These are phyloP conservation scores for Tetracentron sinense DNA, from an alignment of 164 flowering plant genomes.

Conservation along the genomic window DNA sequence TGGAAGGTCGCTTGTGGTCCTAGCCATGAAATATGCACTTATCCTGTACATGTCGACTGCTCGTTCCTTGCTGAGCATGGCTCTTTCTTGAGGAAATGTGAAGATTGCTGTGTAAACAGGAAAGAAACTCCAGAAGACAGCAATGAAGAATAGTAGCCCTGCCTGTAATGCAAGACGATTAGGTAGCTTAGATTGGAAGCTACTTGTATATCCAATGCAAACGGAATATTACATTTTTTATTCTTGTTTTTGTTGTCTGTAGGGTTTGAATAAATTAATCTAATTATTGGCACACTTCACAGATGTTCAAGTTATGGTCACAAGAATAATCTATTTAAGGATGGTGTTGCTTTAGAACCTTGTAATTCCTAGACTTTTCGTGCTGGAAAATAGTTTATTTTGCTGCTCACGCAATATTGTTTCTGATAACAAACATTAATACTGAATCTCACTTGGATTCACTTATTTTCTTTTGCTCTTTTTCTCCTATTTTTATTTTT, in stretches of 20 bases:
- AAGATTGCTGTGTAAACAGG: slow-evolving; percentile 96
- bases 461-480: too few species aligned
- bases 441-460: too few species aligned
- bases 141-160: slow-evolving; percentile 88
- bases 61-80: slow-evolving; percentile 88
- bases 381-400: too few species aligned
- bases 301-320: too few species aligned
- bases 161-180: slow-evolving; percentile 44
- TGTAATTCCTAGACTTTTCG: too few species aligned
- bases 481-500: too few species aligned
- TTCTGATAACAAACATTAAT: too few species aligned
- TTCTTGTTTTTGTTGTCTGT: too few species aligned
- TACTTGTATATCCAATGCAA: not conserved
- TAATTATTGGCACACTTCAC: too few species aligned
- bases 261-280: not conserved
- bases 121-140: slow-evolving; percentile 97
- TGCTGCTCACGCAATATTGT: too few species aligned
- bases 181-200: not conserved
- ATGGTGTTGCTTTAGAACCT: too few species aligned
- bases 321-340: too few species aligned
- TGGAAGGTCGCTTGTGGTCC: slow-evolving; percentile 90
- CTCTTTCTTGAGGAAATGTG: slow-evolving; percentile 95
- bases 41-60: slow-evolving; percentile 93
- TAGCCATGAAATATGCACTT: slow-evolving; percentile 87
- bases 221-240: not conserved